Evolutionary conservation across 2,329 filamentous ascomycete species (phyloP).

Genomic region (Rhynchosporium secalis): DNA sequence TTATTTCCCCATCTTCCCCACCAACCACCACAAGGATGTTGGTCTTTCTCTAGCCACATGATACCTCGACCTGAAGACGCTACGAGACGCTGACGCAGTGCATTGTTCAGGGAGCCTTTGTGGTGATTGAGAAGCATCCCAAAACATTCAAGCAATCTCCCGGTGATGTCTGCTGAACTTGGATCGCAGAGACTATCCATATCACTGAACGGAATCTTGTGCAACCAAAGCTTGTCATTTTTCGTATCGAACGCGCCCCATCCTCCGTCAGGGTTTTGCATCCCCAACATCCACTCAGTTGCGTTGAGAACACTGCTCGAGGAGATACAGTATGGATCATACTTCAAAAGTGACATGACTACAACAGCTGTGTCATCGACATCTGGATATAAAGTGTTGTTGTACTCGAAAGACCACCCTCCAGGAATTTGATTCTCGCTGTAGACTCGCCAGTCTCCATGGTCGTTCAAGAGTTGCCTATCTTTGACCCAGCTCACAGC

Average conservation of each 20-base stretch:
- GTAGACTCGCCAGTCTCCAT: conserved; percentile 39
- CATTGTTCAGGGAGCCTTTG: neutral
- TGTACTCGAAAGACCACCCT: conserved; percentile 40
- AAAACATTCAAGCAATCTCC: conserved; percentile 37
- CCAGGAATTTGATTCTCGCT: conserved; percentile 31
- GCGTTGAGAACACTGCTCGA: conserved; percentile 1
- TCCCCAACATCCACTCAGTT: conserved; percentile 39
- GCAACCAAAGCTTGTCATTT: conserved; percentile 40
- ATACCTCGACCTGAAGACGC: neutral
- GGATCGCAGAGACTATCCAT: conserved; percentile 42
- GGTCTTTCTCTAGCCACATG: neutral
- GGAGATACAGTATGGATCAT: conserved; percentile 24
- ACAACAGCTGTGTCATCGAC: conserved; percentile 41
- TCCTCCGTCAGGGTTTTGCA: conserved; percentile 43
- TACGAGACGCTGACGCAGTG: neutral
- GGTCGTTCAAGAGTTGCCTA: conserved; percentile 33
- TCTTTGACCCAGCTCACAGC: conserved; percentile 28
- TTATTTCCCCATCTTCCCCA: conserved; percentile 18
- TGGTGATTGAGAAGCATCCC: conserved; percentile 29
- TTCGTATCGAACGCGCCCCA: conserved; percentile 42
- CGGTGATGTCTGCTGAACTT: conserved; percentile 41
- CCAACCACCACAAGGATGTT: conserved; percentile 13
- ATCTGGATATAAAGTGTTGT: conserved; percentile 40
- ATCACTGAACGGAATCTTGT: conserved; percentile 43
- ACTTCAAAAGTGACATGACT: conserved; percentile 37